Evolutionary conservation across 1,284 basidiomycete genomes (phyloP).

Genomic region (Cryptococcus wingfieldii): DNA sequence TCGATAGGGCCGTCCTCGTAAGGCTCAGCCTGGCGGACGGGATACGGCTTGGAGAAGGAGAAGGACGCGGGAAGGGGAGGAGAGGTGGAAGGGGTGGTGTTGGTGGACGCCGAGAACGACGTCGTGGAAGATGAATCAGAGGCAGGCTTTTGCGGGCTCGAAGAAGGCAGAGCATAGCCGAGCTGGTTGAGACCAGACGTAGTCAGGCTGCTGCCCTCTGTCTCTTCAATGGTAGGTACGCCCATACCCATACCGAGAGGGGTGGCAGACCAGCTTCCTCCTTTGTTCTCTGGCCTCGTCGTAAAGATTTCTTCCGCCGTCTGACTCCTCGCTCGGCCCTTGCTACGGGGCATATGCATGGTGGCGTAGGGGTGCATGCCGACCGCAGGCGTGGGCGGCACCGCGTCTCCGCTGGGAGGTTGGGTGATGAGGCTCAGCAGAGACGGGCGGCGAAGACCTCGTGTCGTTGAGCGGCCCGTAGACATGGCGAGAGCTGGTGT

Average conservation of each 20-base stretch:
- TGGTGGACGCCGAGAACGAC: constrained; percentile 12
- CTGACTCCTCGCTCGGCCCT: constrained; percentile 30
- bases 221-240: constrained; percentile 27
- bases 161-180: constrained; percentile 6
- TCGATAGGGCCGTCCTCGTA: constrained; percentile 84
- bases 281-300: constrained; percentile 1
- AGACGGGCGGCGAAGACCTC: constrained; percentile 25
- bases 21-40: constrained; percentile 49
- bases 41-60: constrained; percentile 8
- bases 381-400: constrained; percentile 31
- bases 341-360: constrained; percentile 12
- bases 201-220: constrained; percentile 1
- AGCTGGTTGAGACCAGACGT: neutral
- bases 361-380: constrained; percentile 18
- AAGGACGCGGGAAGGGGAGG: constrained; percentile 14
- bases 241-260: constrained; percentile 13
- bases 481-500: constrained; percentile 29
- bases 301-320: constrained; percentile 13
- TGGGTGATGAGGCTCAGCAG: constrained; percentile 40
- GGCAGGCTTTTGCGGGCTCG: constrained; percentile 7
- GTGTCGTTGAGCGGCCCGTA: constrained; percentile 14
- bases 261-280: constrained; percentile 15
- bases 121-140: constrained; percentile 26
- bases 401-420: constrained; percentile 15
- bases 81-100: constrained; percentile 24